A percentile compares a stretch with the other conserved stretches of the same genome.
Evolutionary conservation across 73 alveolate species (phyloP).

Genomic region (Paramecium primaurelia): DNA sequence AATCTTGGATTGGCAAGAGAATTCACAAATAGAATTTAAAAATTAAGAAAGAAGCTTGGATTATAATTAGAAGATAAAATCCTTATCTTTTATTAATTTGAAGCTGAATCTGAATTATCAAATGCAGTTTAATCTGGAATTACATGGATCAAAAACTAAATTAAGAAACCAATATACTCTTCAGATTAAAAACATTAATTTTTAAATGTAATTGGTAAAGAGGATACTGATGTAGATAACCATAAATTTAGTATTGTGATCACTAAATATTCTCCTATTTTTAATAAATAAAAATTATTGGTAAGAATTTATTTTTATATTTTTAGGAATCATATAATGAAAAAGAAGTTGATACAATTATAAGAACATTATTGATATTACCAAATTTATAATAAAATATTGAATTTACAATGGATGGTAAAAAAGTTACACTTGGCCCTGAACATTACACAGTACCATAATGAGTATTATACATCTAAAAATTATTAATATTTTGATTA

Average conservation of each 20-base stretch:
- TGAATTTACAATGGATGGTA: constrained; percentile 40
- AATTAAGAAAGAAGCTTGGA: constrained; percentile 91
- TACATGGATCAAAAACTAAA: constrained; percentile 42
- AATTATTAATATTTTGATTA: background rate
- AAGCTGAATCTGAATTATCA: constrained; percentile 49
- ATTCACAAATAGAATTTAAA: constrained; percentile 86
- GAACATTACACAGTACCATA: background rate
- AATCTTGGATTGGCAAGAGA: constrained; percentile 88
- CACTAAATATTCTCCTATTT: background rate
- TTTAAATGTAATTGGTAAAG: background rate
- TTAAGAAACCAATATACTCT: constrained; percentile 57
- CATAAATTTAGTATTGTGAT: constrained; percentile 27
- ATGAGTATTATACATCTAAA: background rate
- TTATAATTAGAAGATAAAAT: constrained; percentile 88
- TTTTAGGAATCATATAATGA: background rate
- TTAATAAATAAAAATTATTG: constrained; percentile 34
- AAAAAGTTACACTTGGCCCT: background rate
- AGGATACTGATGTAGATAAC: constrained; percentile 3
- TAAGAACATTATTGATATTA: background rate
- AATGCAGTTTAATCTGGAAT: constrained; percentile 49
- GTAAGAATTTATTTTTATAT: background rate
- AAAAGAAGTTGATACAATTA: constrained; percentile 40
- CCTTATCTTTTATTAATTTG: constrained; percentile 72
- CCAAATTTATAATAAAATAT: background rate
- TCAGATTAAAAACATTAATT: background rate